Base-by-base conservation (phyloP, 2,329 filamentous ascomycete species). In the Penicillium hesseltinei region DNA sequence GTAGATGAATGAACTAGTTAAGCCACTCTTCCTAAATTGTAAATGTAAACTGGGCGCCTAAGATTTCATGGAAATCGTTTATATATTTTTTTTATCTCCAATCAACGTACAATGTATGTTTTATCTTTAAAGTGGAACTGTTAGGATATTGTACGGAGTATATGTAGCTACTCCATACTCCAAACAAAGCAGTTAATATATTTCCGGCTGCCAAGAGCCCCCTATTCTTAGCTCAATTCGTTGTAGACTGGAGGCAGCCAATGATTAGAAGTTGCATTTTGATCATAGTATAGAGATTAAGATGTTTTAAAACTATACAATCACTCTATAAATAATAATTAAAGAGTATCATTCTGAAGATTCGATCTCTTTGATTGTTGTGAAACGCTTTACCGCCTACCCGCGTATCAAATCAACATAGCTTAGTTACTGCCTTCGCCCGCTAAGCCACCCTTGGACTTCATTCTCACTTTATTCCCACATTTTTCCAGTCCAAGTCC, bases 371-470 rank as follows among this genome's bases (percentile, higher is more conserved):
- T 38, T 23, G 29, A 53, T 51, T 36, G 47, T 52, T 51, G 51
- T 33, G 48, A 56, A 38, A 38, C 36, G 49, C 51, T 61, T 61
- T 63, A 64, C 62, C 59, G 61, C 59, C 62, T 59, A 61, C 58
- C 62, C 61, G 61, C 51, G 61, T 61, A 63, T 57, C 58, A 61
- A 59, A 42, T 57, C 53, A 64, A 59, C 62, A 63, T 59, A 52
- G 53, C 56, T 58, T 47, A 61, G 59, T 58, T 57, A 58, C 52
- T 65, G 62, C 61, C 62, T 62, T 63, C 62, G 51, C 55, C 55
- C 62, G 65, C 63, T 66, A 61, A 67, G 65, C 65, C 63, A 65
- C 65, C 45, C 31, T 35, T 48, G 31, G 45, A 48, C 45, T 51
- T 62, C 62, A 45, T 54, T 58, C 55, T 48, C 25, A 48, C 42